These are phyloP conservation scores for Daedaleopsis sinensis DNA, from an alignment of 768 basidiomycete species.

Conservation along the genomic window DNA sequence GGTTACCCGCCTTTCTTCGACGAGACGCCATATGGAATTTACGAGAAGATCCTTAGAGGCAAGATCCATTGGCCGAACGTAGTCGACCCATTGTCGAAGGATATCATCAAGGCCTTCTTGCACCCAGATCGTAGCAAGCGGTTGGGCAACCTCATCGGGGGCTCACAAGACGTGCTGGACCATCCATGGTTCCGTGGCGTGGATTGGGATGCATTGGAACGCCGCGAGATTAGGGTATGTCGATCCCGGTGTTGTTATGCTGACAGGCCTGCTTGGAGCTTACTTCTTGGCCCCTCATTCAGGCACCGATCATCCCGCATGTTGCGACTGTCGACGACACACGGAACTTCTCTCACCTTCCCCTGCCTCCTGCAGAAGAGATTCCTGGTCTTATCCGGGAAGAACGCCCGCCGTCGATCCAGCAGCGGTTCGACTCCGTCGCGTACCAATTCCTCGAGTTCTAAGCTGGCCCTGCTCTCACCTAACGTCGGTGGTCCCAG, in stretches of 20 bases:
- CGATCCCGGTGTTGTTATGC: conserved; percentile 1
- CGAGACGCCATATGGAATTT: conserved; percentile 96
- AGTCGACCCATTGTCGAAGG: conserved; percentile 88
- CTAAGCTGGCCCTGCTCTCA: conserved; percentile 33
- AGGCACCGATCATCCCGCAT: conserved; percentile 89
- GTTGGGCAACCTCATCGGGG: conserved; percentile 90
- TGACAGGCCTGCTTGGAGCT: conserved; percentile 5
- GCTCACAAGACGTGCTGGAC: conserved; percentile 86
- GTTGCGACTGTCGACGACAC: conserved; percentile 82
- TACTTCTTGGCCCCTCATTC: background rate
- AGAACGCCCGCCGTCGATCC: conserved; percentile 58
- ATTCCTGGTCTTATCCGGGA: conserved; percentile 77
- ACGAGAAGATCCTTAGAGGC: conserved; percentile 93
- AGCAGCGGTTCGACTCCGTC: conserved; percentile 67
- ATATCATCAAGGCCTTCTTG: conserved; percentile 86
- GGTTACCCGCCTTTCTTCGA: conserved; percentile 99
- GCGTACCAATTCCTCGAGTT: conserved; percentile 79
- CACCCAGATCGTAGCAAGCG: conserved; percentile 91
- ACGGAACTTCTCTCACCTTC: conserved; percentile 82
- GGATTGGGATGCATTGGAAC: conserved; percentile 87
- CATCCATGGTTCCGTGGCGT: conserved; percentile 97
- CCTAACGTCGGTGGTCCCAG: background rate
- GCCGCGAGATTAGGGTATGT: conserved; percentile 82
- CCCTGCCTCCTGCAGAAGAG: conserved; percentile 74
- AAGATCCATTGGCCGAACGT: conserved; percentile 89